These are phyloP conservation scores for Linderniella brevidens DNA, from an alignment of 257 asterid species.

Conservation along the genomic window DNA sequence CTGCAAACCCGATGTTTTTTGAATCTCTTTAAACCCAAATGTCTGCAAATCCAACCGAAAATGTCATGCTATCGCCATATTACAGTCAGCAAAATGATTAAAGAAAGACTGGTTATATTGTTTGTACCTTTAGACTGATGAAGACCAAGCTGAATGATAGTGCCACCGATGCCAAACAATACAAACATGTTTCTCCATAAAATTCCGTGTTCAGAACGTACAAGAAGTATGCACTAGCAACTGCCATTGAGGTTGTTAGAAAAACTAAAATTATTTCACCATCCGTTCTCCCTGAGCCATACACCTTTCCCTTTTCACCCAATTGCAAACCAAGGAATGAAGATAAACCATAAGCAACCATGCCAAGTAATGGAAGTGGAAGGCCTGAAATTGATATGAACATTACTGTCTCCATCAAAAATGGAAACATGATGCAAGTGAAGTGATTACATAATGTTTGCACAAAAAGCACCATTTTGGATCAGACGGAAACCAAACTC, in stretches of 20 bases:
- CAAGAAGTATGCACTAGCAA: constrained; percentile 80
- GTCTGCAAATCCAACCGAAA: constrained; percentile 13
- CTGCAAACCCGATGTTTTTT: constrained; percentile 45
- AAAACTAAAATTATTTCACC: constrained; percentile 45
- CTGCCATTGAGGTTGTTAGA: constrained; percentile 79
- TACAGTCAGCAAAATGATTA: constrained; percentile 4
- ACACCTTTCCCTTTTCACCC: constrained; percentile 25
- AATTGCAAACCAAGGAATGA: constrained; percentile 45
- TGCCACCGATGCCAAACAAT: constrained; percentile 62
- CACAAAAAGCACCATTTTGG: too few relatives aligned
- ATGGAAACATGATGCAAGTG: too few relatives aligned
- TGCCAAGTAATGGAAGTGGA: constrained; percentile 84
- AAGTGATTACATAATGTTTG: too few relatives aligned
- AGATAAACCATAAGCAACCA: constrained; percentile 82
- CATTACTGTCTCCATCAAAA: too few relatives aligned
- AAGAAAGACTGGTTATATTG: constrained; percentile 5
- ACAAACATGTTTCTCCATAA: constrained; percentile 63
- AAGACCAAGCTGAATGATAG: constrained; percentile 69
- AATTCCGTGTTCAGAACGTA: constrained; percentile 72
- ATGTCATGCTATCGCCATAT: constrained; percentile 6
- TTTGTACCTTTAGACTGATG: constrained; percentile 48
- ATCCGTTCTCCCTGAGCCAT: constrained; percentile 28
- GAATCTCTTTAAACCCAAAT: constrained; percentile 22
- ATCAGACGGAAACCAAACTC: too few relatives aligned
- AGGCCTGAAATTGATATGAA: constrained; percentile 38